These are phyloP conservation scores for Fraxinus quadrangulata DNA, from an alignment of 257 asterid genomes.

Conservation along the genomic window DNA sequence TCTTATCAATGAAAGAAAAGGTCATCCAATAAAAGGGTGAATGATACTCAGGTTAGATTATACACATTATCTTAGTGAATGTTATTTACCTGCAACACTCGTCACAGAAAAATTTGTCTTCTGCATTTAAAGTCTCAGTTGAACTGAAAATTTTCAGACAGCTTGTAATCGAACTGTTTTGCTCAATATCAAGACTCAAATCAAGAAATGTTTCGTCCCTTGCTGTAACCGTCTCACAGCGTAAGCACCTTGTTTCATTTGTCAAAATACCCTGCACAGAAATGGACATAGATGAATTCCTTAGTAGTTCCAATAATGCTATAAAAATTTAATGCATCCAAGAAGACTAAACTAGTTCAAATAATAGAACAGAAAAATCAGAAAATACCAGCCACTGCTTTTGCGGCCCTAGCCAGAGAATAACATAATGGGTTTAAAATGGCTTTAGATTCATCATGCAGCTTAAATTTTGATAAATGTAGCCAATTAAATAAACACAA, in stretches of 20 bases:
- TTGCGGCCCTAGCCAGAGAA: background rate
- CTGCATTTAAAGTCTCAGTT: conserved; percentile 82
- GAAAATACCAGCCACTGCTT: background rate
- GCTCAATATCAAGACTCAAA: conserved; percentile 87
- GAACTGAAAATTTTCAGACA: conserved; percentile 84
- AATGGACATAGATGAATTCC: conserved; percentile 22
- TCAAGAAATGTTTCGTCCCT: conserved; percentile 88
- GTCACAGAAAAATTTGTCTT: conserved; percentile 88
- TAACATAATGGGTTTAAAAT: background rate
- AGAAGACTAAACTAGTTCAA: background rate
- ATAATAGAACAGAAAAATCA: background rate
- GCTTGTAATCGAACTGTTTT: conserved; percentile 88
- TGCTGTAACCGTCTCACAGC: conserved; percentile 94
- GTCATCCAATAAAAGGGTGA: conserved; percentile 7
- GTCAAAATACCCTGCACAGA: conserved; percentile 71
- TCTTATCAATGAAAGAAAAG: too few species aligned
- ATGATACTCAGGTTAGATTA: background rate
- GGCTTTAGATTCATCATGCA: too few species aligned
- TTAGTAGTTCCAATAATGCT: background rate
- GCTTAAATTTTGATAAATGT: background rate
- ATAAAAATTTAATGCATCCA: background rate
- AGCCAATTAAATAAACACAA: background rate
- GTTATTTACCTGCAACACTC: conserved; percentile 80
- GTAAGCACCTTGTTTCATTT: conserved; percentile 78
- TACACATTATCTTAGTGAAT: conserved; percentile 1